Evolutionary conservation across 345 rosid genomes (phyloP), one percentile per base, ranked within the genome.

Genomic region (Mallotus nudiflorus): DNA sequence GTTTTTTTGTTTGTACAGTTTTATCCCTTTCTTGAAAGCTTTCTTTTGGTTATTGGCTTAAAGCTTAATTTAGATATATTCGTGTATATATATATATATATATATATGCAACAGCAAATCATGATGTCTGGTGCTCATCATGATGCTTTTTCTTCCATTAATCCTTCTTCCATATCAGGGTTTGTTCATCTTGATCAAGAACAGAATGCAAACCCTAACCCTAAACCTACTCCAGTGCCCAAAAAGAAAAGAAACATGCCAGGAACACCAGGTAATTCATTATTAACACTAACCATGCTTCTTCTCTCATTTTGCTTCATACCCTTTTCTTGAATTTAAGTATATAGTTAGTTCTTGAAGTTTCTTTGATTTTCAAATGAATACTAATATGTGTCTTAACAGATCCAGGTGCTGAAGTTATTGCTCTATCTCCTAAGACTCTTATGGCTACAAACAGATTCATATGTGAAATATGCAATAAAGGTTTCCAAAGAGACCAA

Each of bases 351-450:
- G 37, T 33, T 33, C 6, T 33, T n/a, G n/a, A 6, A 33, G 37
- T 33, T 33, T 33, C 37, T 33, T 33, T 33, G 6, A 2, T 3
- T 33, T 33, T 6, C 37, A 33, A 33, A 2, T 33, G 37, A 33
- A 33, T 33, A 33, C 4, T 33, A 33, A 33, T 2, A 33, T 19
- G 18, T 5, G 29, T 27, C 44, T 62, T 58, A 39, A 40, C 82
- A 94, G 98, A 94, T 88, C 98, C 97, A 75, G 96, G 91, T 87
- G 97, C 98, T 13, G 97, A 94, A 78, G 96, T 94, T 72, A 84
- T 94, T 51, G 97, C 98, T 71, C 78, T 94, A 58, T 94, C 97
- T 48, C 98, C 97, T 1, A 94, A 85, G 75, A 64, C 91, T 0
- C 95, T 94, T 72, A 91, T 94, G 98, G 96, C 97, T 0, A 91